Evolutionary conservation across 2,329 filamentous ascomycete genomes (phyloP), one percentile per base, ranked within the genome.

Genomic region (Corinectria fuckeliana): DNA sequence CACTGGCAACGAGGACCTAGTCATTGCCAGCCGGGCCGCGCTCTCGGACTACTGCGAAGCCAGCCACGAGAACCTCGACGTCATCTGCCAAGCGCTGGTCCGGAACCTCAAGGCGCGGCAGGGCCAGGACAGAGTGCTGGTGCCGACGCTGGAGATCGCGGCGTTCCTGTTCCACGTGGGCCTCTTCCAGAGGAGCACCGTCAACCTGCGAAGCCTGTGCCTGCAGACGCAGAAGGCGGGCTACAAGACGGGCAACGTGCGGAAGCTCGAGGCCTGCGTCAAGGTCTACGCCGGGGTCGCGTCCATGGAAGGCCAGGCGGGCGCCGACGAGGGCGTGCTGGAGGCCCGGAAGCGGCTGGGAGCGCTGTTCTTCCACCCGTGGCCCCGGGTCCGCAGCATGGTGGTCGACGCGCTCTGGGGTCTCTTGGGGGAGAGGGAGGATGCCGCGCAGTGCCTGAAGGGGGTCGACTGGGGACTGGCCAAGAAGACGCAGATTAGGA

Each of bases 171-270:
- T 96, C 73, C 88, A 93, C 77, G 83, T 79, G 44, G 82, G 76
- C 10, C 73, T 82, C 50, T 80, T 83, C 65, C 79, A 76, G 73
- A 74, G 68, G 23, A 78, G 74, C 65, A 65, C 66, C 5, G 64
- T 80, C 14, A 77, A 81, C 63, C 72, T 81, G 71, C 85, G 86
- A 60, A 81, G 75, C 6, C 77, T 97, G 3, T 92, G 93, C 59
- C 80, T 88, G 6, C 80, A 87, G 32, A 85, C 90, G 4, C 92
- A 96, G 70, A 92, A 89, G 74, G 85, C 91, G 0, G 91, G 93
- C 63, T 93, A 91, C 79, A 94, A 93, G 76, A 91, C 90, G 1
- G 87, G 89, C 18, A 95, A 92, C 72, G 85, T 97, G 41, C 85
- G 88, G 50, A 94, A 95, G 74, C 82, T 98, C 1, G 86, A 92